Base-by-base conservation (phyloP, 2,329 filamentous ascomycete species). In the Thelonectria blattea region DNA sequence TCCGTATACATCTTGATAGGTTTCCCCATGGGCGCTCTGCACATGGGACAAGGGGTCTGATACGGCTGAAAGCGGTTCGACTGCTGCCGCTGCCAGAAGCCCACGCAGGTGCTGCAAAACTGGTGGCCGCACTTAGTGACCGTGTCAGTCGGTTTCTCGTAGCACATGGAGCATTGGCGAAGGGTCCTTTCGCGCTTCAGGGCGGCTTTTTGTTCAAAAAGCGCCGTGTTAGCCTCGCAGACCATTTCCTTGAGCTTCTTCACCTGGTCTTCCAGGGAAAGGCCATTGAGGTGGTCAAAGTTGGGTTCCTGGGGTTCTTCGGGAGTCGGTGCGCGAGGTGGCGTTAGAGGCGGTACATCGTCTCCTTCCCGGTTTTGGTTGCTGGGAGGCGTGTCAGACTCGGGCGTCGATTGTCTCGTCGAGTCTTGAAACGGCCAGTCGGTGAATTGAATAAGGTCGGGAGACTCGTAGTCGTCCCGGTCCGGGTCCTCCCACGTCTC, bases 101-200 rank as follows among this genome's bases (percentile, higher is more conserved):
- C 14, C 6, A 60, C 39, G 37, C 58, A 60, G 3, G 6, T 18
- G 8, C 47, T 34, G 48, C 58, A 60, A 34, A 60, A 60, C 9
- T 48, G 42, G 42, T 60, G 58, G n/a, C 58, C 58, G 34, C 58
- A 60, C 17, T 52, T 52, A 2, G 58, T 52, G 17, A 52, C 52
- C 5, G 52, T 49, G 12, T 60, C 48, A 18, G 34, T 48, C 3
- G n/a, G n/a, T 14, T 45, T 49, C 17, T 60, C 58, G 6, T 60
- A 60, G 42, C 58, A 60, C 58, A 60, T 60, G 15, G 52, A 43
- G 24, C 58, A 60, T 42, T 60, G 57, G 5, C 57, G 51, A 7
- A 47, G 15, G 1, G 42, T 18, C 57, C 56, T 51, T 20, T 56
- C 48, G 7, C 34, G 47, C n/a, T 52, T 51, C 5, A 56, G 27